Evolutionary conservation across 306 rosid genomes (phyloP).

Genomic region (Acacia melanoxylon): DNA sequence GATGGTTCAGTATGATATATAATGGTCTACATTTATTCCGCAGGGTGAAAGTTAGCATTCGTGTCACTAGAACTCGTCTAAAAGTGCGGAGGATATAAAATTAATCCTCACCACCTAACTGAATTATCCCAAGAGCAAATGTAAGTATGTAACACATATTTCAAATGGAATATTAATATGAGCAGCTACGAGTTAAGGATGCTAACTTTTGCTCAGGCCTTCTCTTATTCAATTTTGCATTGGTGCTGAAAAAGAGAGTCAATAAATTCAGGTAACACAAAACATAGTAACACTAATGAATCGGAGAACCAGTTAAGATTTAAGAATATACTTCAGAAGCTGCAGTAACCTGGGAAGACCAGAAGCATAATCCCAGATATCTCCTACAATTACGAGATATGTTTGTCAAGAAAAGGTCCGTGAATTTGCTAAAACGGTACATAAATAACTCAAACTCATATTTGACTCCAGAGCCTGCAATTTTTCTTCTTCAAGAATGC

Average conservation of each 20-base stretch:
- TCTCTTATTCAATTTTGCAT: conserved; percentile 37
- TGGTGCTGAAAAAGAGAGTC: conserved; percentile 53
- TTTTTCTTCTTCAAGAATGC: conserved; percentile 44
- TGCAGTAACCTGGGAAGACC: conserved; percentile 32
- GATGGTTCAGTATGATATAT: background rate
- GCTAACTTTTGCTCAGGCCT: conserved; percentile 40
- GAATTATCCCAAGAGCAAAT: conserved; percentile 16
- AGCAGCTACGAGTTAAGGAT: conserved; percentile 19
- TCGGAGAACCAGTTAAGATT: conserved; percentile 40
- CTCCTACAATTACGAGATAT: conserved; percentile 35
- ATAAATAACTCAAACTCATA: conserved; percentile 37
- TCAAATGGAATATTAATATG: conserved; percentile 5
- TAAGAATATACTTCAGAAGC: conserved; percentile 38
- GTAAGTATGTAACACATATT: background rate
- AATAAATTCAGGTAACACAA: conserved; percentile 36
- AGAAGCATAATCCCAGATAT: conserved; percentile 34
- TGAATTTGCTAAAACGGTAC: conserved; percentile 29
- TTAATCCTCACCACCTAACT: conserved; percentile 13
- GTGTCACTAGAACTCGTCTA: background rate
- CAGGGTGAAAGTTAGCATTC: background rate
- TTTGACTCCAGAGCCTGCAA: conserved; percentile 32
- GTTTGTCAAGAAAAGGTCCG: conserved; percentile 16
- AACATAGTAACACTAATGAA: conserved; percentile 38
- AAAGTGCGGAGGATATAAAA: background rate
- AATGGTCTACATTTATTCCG: background rate